Percentiles rank a stretch among this genome's conserved stretches.
Evolutionary conservation across 768 basidiomycete genomes (phyloP).

Genomic region (Mycena leptocephala): DNA sequence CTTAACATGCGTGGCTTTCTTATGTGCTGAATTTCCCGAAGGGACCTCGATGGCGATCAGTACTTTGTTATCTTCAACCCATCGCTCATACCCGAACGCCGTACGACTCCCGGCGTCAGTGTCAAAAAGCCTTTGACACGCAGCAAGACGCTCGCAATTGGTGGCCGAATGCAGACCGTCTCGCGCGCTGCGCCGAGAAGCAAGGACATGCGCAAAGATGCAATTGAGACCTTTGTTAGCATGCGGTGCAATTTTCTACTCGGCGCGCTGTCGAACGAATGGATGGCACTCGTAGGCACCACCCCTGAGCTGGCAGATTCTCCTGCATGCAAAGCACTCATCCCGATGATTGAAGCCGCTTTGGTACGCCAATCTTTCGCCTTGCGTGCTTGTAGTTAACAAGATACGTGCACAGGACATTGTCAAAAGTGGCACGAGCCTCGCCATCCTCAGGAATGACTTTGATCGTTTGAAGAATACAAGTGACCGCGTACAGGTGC

Average conservation of each 20-base stretch:
- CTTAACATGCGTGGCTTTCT: background rate
- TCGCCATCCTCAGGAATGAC: conserved; percentile 2
- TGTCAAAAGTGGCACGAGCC: conserved; percentile 24
- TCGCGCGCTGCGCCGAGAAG: background rate
- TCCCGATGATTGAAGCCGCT: conserved; percentile 35
- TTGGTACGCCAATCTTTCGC: conserved; percentile 23
- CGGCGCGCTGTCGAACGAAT: conserved; percentile 36
- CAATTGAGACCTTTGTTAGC: conserved; percentile 33
- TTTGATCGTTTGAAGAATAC: conserved; percentile 12
- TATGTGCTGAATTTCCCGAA: background rate
- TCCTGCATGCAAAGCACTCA: conserved; percentile 17
- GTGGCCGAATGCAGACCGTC: background rate
- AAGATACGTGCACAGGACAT: conserved; percentile 24
- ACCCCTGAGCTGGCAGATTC: conserved; percentile 30
- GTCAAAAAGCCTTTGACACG: background rate
- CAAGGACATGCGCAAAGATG: conserved; percentile 31
- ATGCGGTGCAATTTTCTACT: conserved; percentile 35
- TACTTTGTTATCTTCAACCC: conserved; percentile 38
- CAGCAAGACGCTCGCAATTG: conserved; percentile 12
- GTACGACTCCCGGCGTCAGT: background rate
- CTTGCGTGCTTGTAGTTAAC: background rate
- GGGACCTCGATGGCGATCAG: conserved; percentile 44
- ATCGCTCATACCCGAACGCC: conserved; percentile 31
- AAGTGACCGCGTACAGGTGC: background rate
- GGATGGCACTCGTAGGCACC: conserved; percentile 29